Evolutionary conservation across 805 yeast species (phyloP), one percentile per base, ranked within the genome.

Genomic region (Candida bentonensis): DNA sequence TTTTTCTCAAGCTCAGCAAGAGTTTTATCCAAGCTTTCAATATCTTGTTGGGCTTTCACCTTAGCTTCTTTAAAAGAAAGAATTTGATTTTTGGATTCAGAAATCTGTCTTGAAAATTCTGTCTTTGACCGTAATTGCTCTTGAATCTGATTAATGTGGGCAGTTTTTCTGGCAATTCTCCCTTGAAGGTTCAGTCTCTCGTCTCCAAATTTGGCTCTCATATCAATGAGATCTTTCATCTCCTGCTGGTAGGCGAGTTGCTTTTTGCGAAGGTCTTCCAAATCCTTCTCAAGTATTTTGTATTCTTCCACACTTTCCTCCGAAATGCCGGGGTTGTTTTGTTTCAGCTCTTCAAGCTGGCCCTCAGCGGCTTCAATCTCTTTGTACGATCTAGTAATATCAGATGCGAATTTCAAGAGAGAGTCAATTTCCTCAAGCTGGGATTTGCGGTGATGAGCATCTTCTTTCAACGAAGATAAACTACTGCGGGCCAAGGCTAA

Each of bases 131-230:
- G 7, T 13, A 30, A 9, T 15, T 15, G 13, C 13, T 15, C 36
- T n/a, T 30, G 17, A 5, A 30, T 9, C 17, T 30, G 17, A 11
- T 11, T 5, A 5, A 30, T 42, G 43, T 40, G 42, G 30, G 36
- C 53, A 61, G 41, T 50, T 43, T n/a, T 47, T 41, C 44, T 59
- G 59, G 49, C 39, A 45, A 23, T 73, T 53, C 44, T 59, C 26
- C 63, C 68, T 46, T 79, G 81, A 21, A 77, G 50, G 13, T 65
- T 59, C 4, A 65, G 62, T 20, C 72, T 45, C 28, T 71, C 74
- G 39, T 66, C 65, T 22, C 72, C 69, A 5, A 59, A 57, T 3
- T 53, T 45, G 42, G 76, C 81, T 49, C 70, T 70, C 4, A 65
- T 64, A 21, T 71, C 74, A 2, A 49, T 51, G 4, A 68, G 47